Conservation (phyloP, 2,329 filamentous ascomycete species). For the Ceratocystis smalleyi region DNA sequence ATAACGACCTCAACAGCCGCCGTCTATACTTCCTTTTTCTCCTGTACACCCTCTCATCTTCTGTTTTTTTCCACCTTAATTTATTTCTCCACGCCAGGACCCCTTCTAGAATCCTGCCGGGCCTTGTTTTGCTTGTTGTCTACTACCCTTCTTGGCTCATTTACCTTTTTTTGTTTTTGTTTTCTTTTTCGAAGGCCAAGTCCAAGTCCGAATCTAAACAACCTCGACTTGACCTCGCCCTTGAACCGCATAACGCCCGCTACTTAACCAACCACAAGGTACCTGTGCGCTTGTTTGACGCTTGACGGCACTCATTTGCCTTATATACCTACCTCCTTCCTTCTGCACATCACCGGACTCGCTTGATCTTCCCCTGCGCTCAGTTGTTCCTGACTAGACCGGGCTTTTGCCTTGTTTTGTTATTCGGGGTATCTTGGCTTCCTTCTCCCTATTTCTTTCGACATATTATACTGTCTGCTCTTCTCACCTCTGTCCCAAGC, state of each 20-base stretch:
- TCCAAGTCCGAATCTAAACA: not conserved
- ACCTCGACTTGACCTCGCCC: not conserved
- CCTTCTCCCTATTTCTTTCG: not conserved
- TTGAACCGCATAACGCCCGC: not conserved
- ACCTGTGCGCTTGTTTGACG: conserved; percentile 1
- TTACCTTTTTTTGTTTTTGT: not conserved
- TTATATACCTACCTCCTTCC: not conserved
- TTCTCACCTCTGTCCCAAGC: not conserved
- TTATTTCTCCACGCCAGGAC: not conserved
- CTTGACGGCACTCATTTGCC: not conserved
- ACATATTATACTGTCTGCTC: not conserved
- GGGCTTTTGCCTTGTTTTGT: not conserved
- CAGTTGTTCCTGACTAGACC: not conserved
- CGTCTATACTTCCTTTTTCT: not conserved
- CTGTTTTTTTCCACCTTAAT: not conserved
- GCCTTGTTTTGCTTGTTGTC: not conserved
- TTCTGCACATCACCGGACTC: not conserved
- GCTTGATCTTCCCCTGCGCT: not conserved
- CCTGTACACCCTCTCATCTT: not conserved
- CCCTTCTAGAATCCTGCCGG: not conserved
- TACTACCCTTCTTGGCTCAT: not conserved
- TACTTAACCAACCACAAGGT: not conserved
- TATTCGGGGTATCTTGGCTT: not conserved
- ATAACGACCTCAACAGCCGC: not conserved
- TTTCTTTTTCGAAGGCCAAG: not conserved